Percentiles rank a stretch among this genome's conserved stretches.
phyloP scores from a whole-genome alignment of 2,329 filamentous ascomycete genomes.

The Colletotrichum kahawae region DNA sequence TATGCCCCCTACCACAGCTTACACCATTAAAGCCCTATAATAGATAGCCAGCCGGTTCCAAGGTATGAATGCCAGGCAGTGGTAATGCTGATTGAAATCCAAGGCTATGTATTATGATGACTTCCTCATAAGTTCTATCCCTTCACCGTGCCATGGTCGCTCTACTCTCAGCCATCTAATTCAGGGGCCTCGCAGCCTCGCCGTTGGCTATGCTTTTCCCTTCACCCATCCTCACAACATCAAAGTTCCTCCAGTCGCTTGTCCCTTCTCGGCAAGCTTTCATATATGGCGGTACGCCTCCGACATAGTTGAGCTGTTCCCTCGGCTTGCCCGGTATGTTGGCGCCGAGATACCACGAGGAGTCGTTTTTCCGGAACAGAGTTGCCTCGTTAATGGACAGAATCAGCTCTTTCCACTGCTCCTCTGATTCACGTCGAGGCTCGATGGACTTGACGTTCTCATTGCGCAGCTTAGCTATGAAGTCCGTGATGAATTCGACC shows the following conservation, averaged over 20 bases:
- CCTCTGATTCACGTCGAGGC: constrained; percentile 7
- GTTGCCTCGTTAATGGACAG: constrained; percentile 20
- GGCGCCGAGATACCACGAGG: constrained; percentile 26
- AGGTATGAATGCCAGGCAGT: background rate
- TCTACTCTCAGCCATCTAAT: background rate
- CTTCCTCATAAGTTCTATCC: background rate
- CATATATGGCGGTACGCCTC: constrained; percentile 18
- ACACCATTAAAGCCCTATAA: accelerated
- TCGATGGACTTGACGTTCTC: constrained; percentile 20
- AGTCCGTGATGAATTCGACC: constrained; percentile 21
- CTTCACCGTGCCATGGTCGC: background rate
- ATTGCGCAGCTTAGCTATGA: constrained; percentile 7
- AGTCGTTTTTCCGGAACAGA: constrained; percentile 21
- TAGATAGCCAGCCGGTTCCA: background rate
- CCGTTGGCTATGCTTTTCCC: background rate
- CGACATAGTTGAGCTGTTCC: constrained; percentile 25
- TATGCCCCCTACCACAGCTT: background rate
- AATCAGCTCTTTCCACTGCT: constrained; percentile 20
- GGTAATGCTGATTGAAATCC: background rate
- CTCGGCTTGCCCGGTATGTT: constrained; percentile 28
- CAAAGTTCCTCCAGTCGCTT: constrained; percentile 1
- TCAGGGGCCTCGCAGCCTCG: background rate
- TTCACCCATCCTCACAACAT: background rate
- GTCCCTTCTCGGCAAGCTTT: constrained; percentile 13
- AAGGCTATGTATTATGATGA: background rate